Evolutionary conservation across 1,139 yeast species (phyloP), one percentile per base, ranked within the genome.

Genomic region (Hemisphaericaspora lyxosophila): DNA sequence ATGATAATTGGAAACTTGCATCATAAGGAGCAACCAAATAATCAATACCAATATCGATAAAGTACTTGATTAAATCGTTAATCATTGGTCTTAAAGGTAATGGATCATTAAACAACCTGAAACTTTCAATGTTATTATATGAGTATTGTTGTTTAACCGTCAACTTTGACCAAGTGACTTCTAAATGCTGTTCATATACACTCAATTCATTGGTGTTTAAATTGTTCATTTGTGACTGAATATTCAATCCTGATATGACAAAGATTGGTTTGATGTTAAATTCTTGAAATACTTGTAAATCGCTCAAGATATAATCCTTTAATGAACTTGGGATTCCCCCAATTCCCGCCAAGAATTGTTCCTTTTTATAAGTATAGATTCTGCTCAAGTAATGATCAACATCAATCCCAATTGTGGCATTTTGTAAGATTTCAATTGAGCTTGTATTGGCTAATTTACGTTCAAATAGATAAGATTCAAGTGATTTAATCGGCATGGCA

Each of bases 11-110:
- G 38, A 85, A 79, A 58, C 89, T 80, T 0, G 97, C 80, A 40
- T 82, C 75, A 54, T 82, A 89, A 2, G 98, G 98, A 23, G 95
- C 85, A 13, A 89, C 78, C 43, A 88, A 60, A 54, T 77, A 90
- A 45, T 82, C 85, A 19, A 87, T 66, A 3, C 69, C 75, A 39
- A 74, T 68, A 18, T 73, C 76, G 34, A 74, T 70, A 44, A 92
- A 76, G 43, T 77, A 74, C 27, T 71, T 63, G 43, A 85, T 67
- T 46, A 87, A 64, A 46, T 80, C 82, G 39, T 73, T 67, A 41
- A 74, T 61, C 59, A 80, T 72, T 2, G 80, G 73, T 40, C 76
- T 66, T 51, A 67, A 57, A 26, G 70, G 70, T 49, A 65, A 63
- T 0, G 79, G 76, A 32, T 73, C 75, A 16, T 70, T 65, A 40